Evolutionary conservation across 2,329 filamentous ascomycete species (phyloP).

Genomic region (Nothophaeocryptopus gaeumannii): DNA sequence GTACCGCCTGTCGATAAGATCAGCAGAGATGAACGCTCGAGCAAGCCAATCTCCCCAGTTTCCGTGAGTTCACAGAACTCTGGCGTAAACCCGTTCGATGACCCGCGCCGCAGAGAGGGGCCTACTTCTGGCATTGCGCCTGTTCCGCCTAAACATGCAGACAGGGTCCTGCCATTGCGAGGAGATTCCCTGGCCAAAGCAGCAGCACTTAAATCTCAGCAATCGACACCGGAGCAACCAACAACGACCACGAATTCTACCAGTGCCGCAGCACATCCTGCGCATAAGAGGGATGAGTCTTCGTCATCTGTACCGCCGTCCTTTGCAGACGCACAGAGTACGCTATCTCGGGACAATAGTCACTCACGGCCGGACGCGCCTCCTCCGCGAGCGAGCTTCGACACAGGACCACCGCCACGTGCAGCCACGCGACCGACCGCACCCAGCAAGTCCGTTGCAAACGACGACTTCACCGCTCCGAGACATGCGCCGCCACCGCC

Average conservation of each 20-base stretch:
- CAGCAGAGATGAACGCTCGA: conserved; percentile 32
- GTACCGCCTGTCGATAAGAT: conserved; percentile 37
- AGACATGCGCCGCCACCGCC: conserved; percentile 45
- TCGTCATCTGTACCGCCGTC: conserved; percentile 35
- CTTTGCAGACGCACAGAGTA: conserved; percentile 37
- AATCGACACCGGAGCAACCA: conserved; percentile 34
- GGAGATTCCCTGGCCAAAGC: conserved; percentile 57
- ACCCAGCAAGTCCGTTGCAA: conserved; percentile 40
- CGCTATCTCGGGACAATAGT: conserved; percentile 28
- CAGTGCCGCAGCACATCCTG: conserved; percentile 10
- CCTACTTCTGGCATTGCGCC: conserved; percentile 24
- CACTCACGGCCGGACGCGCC: conserved; percentile 23
- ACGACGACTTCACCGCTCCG: conserved; percentile 46
- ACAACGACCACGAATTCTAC: conserved; percentile 42
- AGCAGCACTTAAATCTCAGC: conserved; percentile 25
- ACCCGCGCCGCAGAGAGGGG: conserved; percentile 36
- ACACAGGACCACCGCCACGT: conserved; percentile 46
- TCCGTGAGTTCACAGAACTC: conserved; percentile 38
- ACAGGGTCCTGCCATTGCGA: conserved; percentile 49
- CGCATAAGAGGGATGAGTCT: conserved; percentile 42
- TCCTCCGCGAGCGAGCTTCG: conserved; percentile 35
- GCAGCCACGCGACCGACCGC: conserved; percentile 46
- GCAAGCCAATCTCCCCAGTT: conserved; percentile 36
- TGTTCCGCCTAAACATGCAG: conserved; percentile 39
- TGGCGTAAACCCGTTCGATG: conserved; percentile 40